A percentile compares a stretch with the other conserved stretches of the same genome.
These are phyloP conservation scores for Venturiaceae sp. DNA, from an alignment of 2,329 filamentous ascomycete species.

Conservation along the genomic window DNA sequence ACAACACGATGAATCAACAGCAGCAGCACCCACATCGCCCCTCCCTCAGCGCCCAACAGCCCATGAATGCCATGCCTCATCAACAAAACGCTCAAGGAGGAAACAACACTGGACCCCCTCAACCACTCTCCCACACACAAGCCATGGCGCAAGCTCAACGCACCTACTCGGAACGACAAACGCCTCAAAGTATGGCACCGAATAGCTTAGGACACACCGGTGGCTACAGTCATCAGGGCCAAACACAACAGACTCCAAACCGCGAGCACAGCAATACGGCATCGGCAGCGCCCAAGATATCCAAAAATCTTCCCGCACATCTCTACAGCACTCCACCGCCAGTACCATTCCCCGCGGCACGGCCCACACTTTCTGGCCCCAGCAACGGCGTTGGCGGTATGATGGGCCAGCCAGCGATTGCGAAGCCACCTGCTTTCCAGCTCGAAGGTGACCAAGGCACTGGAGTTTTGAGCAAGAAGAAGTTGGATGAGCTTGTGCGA, in stretches of 20 bases:
- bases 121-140: slow-evolving; percentile 33
- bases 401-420: slow-evolving; percentile 77
- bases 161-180: slow-evolving; percentile 24
- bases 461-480: slow-evolving; percentile 93
- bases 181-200: slow-evolving; percentile 9
- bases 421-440: slow-evolving; percentile 72
- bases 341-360: slow-evolving; percentile 50
- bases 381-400: slow-evolving; percentile 67
- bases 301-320: slow-evolving; percentile 54
- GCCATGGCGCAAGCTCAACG: slow-evolving; percentile 32
- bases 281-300: slow-evolving; percentile 40
- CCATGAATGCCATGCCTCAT: slow-evolving; percentile 16
- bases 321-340: slow-evolving; percentile 68
- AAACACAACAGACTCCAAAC: slow-evolving; percentile 14
- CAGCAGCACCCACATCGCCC: slow-evolving; percentile 4
- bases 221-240: slow-evolving; percentile 20
- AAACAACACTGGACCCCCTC: slow-evolving; percentile 22
- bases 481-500: slow-evolving; percentile 86
- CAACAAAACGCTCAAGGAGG: slow-evolving; percentile 10
- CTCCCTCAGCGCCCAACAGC: slow-evolving; percentile 10
- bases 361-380: slow-evolving; percentile 77
- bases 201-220: neutral
- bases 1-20: slow-evolving; percentile 1
- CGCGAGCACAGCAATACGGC: slow-evolving; percentile 3
- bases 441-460: slow-evolving; percentile 69